These are phyloP conservation scores for Pleodorina starrii DNA, from an alignment of 139 green algal genomes.

Conservation along the genomic window DNA sequence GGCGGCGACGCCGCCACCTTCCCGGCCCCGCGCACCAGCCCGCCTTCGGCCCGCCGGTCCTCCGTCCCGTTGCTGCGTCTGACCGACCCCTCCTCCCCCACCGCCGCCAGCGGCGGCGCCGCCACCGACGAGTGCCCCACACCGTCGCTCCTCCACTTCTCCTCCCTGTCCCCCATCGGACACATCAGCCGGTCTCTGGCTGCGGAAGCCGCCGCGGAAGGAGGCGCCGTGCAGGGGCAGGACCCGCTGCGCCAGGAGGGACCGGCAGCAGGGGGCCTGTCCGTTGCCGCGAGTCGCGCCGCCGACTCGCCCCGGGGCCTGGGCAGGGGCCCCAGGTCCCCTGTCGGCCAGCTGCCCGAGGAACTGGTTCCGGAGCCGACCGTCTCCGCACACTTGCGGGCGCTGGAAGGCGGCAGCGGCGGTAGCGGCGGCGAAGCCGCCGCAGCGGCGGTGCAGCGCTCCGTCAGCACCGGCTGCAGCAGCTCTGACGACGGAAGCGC, in stretches of 20 bases:
- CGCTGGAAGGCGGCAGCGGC: neutral
- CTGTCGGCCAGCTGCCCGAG: neutral
- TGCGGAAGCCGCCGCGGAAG: too few relatives aligned
- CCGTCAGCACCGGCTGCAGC: neutral
- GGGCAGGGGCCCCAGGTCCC: neutral
- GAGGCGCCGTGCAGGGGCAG: too few relatives aligned
- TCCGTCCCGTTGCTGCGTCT: neutral
- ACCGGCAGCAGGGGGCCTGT: too few relatives aligned
- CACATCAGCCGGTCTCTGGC: too few relatives aligned
- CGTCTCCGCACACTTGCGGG: neutral
- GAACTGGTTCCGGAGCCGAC: neutral
- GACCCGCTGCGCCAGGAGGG: too few relatives aligned
- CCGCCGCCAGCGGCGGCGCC: neutral
- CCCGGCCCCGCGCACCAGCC: too few relatives aligned
- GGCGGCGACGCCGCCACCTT: too few relatives aligned
- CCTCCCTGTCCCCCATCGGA: neutral
- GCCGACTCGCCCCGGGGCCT: neutral
- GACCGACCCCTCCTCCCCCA: too few relatives aligned
- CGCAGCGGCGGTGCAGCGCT: neutral
- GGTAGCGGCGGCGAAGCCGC: neutral
- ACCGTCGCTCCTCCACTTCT: constrained; percentile 3
- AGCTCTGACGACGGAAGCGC: neutral
- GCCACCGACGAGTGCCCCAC: constrained; percentile 4
- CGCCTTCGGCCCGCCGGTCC: neutral
- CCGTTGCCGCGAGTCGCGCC: neutral